A percentile compares a stretch with the other conserved stretches of the same genome.
Conservation (phyloP, 2,329 filamentous ascomycete species). For the Fusarium sp. region DNA sequence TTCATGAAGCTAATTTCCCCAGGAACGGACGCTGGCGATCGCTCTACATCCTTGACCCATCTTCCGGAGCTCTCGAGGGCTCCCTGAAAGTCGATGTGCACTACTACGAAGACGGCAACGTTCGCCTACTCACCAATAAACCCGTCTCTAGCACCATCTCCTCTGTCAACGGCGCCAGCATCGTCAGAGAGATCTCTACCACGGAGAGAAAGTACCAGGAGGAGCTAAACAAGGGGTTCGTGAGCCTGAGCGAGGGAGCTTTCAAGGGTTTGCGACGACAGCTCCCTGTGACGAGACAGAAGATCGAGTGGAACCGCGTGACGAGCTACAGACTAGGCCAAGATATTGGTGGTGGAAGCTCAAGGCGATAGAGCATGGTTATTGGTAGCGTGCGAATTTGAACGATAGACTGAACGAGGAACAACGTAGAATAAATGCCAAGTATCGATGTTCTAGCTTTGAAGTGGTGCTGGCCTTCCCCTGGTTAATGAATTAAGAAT, state of each 20-base stretch:
- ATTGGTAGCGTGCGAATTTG: constrained; percentile 22
- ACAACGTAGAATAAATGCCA: constrained; percentile 21
- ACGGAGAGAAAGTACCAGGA: constrained; percentile 95
- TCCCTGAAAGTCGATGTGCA: constrained; percentile 94
- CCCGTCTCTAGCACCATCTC: constrained; percentile 71
- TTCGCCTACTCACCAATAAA: constrained; percentile 91
- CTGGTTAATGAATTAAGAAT: background rate
- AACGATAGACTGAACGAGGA: constrained; percentile 23
- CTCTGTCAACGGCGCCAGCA: constrained; percentile 72
- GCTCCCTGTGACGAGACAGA: constrained; percentile 95
- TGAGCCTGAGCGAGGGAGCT: constrained; percentile 87
- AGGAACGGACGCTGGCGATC: constrained; percentile 98
- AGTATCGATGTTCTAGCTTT: background rate
- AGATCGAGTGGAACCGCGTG: constrained; percentile 99
- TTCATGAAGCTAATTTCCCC: constrained; percentile 32
- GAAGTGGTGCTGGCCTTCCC: background rate
- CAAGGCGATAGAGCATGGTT: constrained; percentile 48
- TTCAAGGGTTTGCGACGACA: constrained; percentile 95
- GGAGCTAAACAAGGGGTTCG: constrained; percentile 92
- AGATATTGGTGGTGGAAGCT: constrained; percentile 78
- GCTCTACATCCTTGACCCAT: constrained; percentile 81
- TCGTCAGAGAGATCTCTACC: constrained; percentile 81
- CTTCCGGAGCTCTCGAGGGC: constrained; percentile 77
- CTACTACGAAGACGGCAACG: constrained; percentile 99
- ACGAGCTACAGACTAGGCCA: constrained; percentile 88